Base-by-base conservation (phyloP, 2,329 filamentous ascomycete species). In the Cordyceps farinosa region DNA sequence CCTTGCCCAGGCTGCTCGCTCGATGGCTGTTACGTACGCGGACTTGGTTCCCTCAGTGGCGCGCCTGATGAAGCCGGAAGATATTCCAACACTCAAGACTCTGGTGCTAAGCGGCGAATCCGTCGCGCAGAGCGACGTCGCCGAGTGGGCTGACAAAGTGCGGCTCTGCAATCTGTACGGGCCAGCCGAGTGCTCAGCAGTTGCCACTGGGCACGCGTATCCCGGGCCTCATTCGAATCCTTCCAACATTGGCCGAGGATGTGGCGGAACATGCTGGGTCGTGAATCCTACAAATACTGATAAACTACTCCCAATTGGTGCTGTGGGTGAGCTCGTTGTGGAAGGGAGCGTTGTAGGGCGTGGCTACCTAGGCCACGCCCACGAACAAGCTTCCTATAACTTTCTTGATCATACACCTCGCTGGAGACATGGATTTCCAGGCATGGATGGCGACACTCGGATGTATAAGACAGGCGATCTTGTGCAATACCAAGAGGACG, bases 401-500 rank as follows among this genome's bases (percentile, higher is more conserved):
- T 42, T 61, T 44, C 29, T 52, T 5, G 6, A 15, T 10, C 8
- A 5, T 10, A 7, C 11, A 13, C 50, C 56, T 22, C 5, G 5
- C 6, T 64, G 58, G 63, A 29, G 42, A 40, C 3, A 4, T 3
- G 10, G 38, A 2, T 45, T 52, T 27, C 47, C 47, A n/a, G 15
- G 6, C 10, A 7, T 22, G 9, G 13, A 30, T 29, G 5, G 13
- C 10, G 10, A 55, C 30, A 59, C 63, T 48, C 56, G 68, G 15
- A 56, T 70, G 17, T 69, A 69, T 53, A 67, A 66, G 32, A 70
- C 68, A 7, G 67, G 68, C 5, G 68, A 69, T 36, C 64, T 70
- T 40, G 66, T 40, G 44, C 56, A 65, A 22, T 74, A 75, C 47
- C 67, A 73, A 45, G 61, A 63, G 0, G 73, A 80, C 64, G 77